A percentile compares a stretch with the other conserved stretches of the same genome.
These are phyloP conservation scores for Suillus placidus DNA, from an alignment of 768 basidiomycete genomes.

Conservation along the genomic window DNA sequence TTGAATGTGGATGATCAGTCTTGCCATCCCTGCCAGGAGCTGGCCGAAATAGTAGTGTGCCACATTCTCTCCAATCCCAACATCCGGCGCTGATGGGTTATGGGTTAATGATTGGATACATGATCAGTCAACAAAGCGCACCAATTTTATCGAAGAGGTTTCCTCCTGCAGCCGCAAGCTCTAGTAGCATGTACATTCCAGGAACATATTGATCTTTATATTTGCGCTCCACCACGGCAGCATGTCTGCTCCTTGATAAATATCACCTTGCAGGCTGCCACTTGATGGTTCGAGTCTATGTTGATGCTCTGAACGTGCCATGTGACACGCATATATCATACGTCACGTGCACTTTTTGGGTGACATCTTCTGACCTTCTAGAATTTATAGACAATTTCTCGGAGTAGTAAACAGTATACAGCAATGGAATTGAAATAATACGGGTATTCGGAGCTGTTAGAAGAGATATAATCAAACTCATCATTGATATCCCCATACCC, in stretches of 20 bases:
- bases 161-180: constrained; percentile 90
- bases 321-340: neutral
- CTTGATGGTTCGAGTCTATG: constrained; percentile 56
- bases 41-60: constrained; percentile 92
- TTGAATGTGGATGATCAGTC: constrained; percentile 22
- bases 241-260: constrained; percentile 64
- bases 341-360: no score
- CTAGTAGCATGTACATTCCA: constrained; percentile 90
- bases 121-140: constrained; percentile 39
- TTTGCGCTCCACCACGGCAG: constrained; percentile 70
- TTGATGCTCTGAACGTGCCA: constrained; percentile 67
- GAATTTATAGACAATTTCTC: no score
- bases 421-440: no score
- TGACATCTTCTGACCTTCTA: no score
- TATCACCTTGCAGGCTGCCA: constrained; percentile 90
- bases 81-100: constrained; percentile 71
- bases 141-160: constrained; percentile 99
- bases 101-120: neutral
- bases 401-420: no score
- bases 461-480: no score
- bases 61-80: constrained; percentile 83
- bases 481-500: no score
- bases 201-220: constrained; percentile 62
- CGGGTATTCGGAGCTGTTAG: no score
- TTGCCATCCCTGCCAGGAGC: constrained; percentile 78